Percentiles rank a stretch among this genome's conserved stretches.
Conservation (phyloP, 805 yeast genomes). For the Saccharomycopsis javanensis region DNA sequence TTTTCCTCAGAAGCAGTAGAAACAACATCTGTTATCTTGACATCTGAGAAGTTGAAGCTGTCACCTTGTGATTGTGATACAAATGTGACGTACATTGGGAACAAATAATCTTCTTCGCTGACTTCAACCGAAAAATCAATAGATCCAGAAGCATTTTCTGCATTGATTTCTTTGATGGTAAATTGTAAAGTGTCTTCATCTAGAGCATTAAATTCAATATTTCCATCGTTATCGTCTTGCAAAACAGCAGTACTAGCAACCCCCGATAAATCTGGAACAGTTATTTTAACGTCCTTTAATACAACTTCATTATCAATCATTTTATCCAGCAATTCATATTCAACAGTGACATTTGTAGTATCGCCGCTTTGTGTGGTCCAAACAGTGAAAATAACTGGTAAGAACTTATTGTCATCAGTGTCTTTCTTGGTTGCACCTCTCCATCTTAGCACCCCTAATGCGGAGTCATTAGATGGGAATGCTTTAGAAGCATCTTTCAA, state of each 20-base stretch:
- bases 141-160: slow-evolving; percentile 53
- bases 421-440: slow-evolving; percentile 48
- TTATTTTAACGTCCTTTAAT: slow-evolving; percentile 30
- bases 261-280: slow-evolving; percentile 51
- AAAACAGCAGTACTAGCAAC: slow-evolving; percentile 45
- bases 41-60: slow-evolving; percentile 50
- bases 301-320: slow-evolving; percentile 37
- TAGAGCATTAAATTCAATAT: slow-evolving; percentile 45
- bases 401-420: slow-evolving; percentile 40
- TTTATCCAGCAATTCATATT: slow-evolving; percentile 61
- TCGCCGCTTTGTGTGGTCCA: slow-evolving; percentile 67
- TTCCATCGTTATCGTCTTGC: slow-evolving; percentile 39
- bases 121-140: slow-evolving; percentile 73
- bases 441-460: slow-evolving; percentile 91
- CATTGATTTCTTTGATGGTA: slow-evolving; percentile 44
- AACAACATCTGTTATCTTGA: slow-evolving; percentile 53
- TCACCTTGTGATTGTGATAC: slow-evolving; percentile 32
- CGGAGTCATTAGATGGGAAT: slow-evolving; percentile 87
- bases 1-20: slow-evolving; percentile 39
- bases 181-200: slow-evolving; percentile 71
- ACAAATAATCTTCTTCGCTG: slow-evolving; percentile 69
- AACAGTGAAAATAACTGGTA: slow-evolving; percentile 69
- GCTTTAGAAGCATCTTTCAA: slow-evolving; percentile 69
- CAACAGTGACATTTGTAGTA: slow-evolving; percentile 68
- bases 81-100: slow-evolving; percentile 78